These are phyloP conservation scores for Nannizzia gypsea DNA, from an alignment of 2,329 filamentous ascomycete genomes.

Conservation along the genomic window DNA sequence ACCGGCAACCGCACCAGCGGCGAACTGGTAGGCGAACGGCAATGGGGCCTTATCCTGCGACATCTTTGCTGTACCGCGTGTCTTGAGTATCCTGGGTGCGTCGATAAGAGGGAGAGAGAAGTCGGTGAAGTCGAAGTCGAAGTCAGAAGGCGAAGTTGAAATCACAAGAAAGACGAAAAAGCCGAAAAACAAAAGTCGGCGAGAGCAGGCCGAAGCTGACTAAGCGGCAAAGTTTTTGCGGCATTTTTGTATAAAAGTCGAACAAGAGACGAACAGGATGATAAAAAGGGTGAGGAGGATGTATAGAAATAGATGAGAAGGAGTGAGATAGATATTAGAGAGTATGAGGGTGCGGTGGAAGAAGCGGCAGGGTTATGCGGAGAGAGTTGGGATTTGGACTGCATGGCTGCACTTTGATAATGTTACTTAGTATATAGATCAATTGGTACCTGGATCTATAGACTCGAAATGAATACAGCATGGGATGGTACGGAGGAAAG, in stretches of 20 bases:
- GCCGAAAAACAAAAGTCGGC: background rate
- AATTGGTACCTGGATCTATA: background rate
- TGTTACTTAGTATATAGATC: too few species aligned
- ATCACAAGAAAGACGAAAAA: background rate
- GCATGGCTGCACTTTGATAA: background rate
- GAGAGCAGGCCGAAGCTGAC: background rate
- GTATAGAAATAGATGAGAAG: background rate
- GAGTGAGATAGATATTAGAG: background rate
- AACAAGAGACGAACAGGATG: background rate
- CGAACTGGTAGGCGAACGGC: slow-evolving; percentile 90
- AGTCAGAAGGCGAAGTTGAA: background rate
- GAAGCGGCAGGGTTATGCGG: too few species aligned
- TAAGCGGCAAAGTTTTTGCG: background rate
- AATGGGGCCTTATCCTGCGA: slow-evolving; percentile 59
- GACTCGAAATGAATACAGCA: background rate
- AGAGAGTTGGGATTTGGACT: background rate
- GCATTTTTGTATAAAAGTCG: background rate
- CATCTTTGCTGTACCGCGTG: slow-evolving; percentile 39
- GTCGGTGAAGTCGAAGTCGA: background rate
- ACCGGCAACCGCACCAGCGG: slow-evolving; percentile 89
- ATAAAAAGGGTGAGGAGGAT: background rate
- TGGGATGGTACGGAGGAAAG: background rate
- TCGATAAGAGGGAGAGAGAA: background rate
- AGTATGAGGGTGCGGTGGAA: background rate
- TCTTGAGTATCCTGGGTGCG: too few species aligned